phyloP scores from a whole-genome alignment of 495 filamentous ascomycete species.

The Penicillium parvum region DNA sequence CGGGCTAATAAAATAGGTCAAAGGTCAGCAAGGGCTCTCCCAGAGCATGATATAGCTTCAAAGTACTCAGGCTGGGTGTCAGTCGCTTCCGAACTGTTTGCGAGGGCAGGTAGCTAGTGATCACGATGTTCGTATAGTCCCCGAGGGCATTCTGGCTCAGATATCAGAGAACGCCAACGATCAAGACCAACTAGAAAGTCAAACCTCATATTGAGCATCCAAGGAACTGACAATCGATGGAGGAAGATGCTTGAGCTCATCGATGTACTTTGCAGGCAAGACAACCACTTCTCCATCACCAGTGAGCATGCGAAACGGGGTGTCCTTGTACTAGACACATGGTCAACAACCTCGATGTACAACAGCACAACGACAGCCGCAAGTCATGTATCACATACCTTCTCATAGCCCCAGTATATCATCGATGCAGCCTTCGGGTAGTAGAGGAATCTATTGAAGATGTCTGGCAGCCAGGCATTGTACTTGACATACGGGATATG shows the following conservation, averaged over 20 bases:
- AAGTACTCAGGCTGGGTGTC: slow-evolving; percentile 23
- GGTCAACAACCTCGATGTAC: neutral
- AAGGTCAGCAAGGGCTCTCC: too few relatives aligned
- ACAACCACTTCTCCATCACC: slow-evolving; percentile 33
- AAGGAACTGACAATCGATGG: slow-evolving; percentile 22
- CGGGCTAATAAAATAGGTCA: slow-evolving; percentile 11
- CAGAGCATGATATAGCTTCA: neutral
- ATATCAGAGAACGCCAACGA: neutral
- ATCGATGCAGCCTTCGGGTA: slow-evolving; percentile 17
- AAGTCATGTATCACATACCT: too few relatives aligned
- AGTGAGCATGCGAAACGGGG: slow-evolving; percentile 29
- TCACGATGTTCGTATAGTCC: slow-evolving; percentile 28
- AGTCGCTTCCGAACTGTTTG: slow-evolving; percentile 23
- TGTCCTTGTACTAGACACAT: slow-evolving; percentile 21
- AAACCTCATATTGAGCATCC: slow-evolving; percentile 28
- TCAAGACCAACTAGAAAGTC: neutral
- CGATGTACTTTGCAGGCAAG: slow-evolving; percentile 26
- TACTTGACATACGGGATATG: slow-evolving; percentile 27
- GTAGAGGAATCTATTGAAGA: slow-evolving; percentile 28
- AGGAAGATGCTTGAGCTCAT: slow-evolving; percentile 21
- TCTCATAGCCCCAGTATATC: slow-evolving; percentile 27
- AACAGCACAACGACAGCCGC: neutral
- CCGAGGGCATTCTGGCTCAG: slow-evolving; percentile 25
- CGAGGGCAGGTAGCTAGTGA: slow-evolving; percentile 22
- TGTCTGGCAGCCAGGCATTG: slow-evolving; percentile 18